Evolutionary conservation across 2,329 filamentous ascomycete genomes (phyloP).

Genomic region (Hymenoscyphus infarciens): DNA sequence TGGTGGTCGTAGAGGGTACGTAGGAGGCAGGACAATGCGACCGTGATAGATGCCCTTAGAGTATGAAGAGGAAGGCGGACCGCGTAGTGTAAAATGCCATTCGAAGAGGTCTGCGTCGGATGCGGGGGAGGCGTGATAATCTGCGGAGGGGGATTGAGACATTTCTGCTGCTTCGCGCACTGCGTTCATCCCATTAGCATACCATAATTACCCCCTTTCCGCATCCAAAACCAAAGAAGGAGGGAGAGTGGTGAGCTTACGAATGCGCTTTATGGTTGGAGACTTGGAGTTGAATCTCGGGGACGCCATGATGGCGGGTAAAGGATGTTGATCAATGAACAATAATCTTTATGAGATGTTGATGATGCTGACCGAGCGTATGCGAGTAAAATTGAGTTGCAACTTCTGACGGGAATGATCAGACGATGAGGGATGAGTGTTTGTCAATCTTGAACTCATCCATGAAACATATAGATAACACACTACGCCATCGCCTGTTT

Average conservation of each 20-base stretch:
- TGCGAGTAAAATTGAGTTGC: too few relatives aligned
- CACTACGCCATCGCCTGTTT: too few relatives aligned
- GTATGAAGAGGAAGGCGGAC: conserved; percentile 67
- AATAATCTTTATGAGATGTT: too few relatives aligned
- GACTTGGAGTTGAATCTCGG: conserved; percentile 65
- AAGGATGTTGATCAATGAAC: too few relatives aligned
- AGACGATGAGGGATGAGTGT: too few relatives aligned
- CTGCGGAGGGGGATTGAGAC: conserved; percentile 71
- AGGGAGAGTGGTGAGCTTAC: too few relatives aligned
- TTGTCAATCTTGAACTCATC: not conserved
- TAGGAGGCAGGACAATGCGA: conserved; percentile 83
- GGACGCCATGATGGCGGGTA: conserved; percentile 22
- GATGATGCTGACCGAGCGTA: too few relatives aligned
- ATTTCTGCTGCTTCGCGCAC: conserved; percentile 91
- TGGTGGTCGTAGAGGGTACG: conserved; percentile 88
- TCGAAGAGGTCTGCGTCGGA: conserved; percentile 90
- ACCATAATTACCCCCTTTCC: not conserved
- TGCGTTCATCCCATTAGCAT: conserved; percentile 35
- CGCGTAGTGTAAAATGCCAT: conserved; percentile 98
- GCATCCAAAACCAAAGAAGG: too few relatives aligned
- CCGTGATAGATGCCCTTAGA: conserved; percentile 83
- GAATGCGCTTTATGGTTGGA: conserved; percentile 79
- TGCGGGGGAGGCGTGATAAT: conserved; percentile 76
- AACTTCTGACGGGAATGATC: too few relatives aligned
- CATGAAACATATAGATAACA: not conserved